phyloP scores from a whole-genome alignment of 176 grass and related monocot species.

The Elaeis guineensis region DNA sequence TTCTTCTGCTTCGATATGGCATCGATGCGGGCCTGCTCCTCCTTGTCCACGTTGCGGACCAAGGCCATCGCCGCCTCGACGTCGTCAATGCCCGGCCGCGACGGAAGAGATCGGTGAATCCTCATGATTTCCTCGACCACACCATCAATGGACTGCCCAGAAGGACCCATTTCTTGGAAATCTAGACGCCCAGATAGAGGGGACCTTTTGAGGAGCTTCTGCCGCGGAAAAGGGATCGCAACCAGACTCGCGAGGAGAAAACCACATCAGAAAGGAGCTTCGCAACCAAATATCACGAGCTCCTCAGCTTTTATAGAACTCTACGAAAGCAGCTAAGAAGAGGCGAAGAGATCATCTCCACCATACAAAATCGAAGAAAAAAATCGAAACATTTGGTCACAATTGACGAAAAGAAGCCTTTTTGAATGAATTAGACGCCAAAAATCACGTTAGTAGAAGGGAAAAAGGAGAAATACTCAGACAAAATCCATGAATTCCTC shows the following conservation, averaged over 20 bases:
- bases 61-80: conserved; percentile 74
- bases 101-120: conserved; percentile 68
- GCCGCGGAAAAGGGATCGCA: neutral
- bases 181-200: conserved; percentile 8
- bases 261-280: conserved; percentile 17
- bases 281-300: conserved; percentile 80
- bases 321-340: conserved; percentile 26
- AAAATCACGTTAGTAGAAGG: neutral
- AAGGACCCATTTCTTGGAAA: conserved; percentile 24
- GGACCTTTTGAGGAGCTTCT: neutral
- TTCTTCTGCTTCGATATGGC: conserved; percentile 40
- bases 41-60: conserved; percentile 57
- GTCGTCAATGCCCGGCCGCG: conserved; percentile 61
- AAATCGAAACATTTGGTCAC: conserved; percentile 7
- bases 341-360: conserved; percentile 25
- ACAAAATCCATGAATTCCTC: conserved; percentile 27
- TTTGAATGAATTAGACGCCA: neutral
- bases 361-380: conserved; percentile 13
- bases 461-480: conserved; percentile 12
- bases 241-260: conserved; percentile 12
- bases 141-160: conserved; percentile 49
- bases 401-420: neutral
- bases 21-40: conserved; percentile 64
- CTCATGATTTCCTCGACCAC: conserved; percentile 77
- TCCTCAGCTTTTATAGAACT: conserved; percentile 22